Evolutionary conservation across 441 rosid species (phyloP), one percentile per base, ranked within the genome.

Genomic region (Euphorbia schlechtendalii): DNA sequence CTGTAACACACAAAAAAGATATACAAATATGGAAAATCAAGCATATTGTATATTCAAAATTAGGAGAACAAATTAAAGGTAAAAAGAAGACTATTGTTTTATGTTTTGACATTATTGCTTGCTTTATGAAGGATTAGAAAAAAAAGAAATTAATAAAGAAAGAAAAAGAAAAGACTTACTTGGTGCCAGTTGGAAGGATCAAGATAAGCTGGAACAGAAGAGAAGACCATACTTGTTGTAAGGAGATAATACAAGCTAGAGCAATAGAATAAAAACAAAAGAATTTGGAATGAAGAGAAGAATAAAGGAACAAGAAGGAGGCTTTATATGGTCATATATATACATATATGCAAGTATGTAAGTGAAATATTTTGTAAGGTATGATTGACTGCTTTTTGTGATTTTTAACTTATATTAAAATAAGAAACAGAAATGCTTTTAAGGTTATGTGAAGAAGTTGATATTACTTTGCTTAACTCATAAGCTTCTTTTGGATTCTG

Each of bases 131-230:
- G 36, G 63, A 66, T 71, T 65, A 64, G 53, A 53, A n/a, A n/a
- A 24, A n/a, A n/a, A n/a, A n/a, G n/a, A 34, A 9, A 6, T 9
- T 34, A 3, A 38, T 20, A 13, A 70, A 62, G 53, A 53, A 5
- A 13, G 62, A 62, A 30, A 24, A 17, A 0, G 30, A 63, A 14
- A 40, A 40, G 45, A 5, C 85, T 71, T 80, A 83, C 92, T 76
- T 83, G 94, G 65, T 86, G 96, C 97, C 97, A 91, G 90, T 91
- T 86, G 80, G 87, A 67, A 66, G 94, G 92, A 86, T 88, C 97
- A 80, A 91, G 92, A 83, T 88, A 88, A 80, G 90, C 81, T 74
- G 94, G 97, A 67, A 88, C 76, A 69, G 97, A 86, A 61, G 94
- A 71, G 69, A 82, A 91, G 79, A 82, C 92, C 97, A 91, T 86